Conservation (phyloP, 2,329 filamentous ascomycete genomes). For the Chaetomium olivaceum region DNA sequence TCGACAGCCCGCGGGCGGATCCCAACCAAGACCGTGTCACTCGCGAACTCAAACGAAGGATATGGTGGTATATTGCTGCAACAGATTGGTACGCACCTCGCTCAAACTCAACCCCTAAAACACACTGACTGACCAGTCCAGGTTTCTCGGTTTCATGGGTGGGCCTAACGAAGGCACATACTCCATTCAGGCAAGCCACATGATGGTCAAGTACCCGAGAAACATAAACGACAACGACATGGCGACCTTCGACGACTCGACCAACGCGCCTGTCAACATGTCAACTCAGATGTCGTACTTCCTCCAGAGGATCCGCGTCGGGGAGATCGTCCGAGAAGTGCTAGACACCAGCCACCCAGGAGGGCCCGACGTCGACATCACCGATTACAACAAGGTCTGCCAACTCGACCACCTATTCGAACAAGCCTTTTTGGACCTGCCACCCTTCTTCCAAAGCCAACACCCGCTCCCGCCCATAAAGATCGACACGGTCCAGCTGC, state of each 20-base stretch:
- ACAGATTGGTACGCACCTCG: slow-evolving; percentile 8
- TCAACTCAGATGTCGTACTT: slow-evolving; percentile 13
- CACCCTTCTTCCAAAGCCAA: slow-evolving; percentile 5
- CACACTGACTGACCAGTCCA: background rate
- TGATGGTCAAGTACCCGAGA: slow-evolving; percentile 12
- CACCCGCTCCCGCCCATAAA: background rate
- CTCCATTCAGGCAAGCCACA: slow-evolving; percentile 2
- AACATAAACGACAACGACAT: slow-evolving; percentile 18
- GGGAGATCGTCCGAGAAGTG: background rate
- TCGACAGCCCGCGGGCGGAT: slow-evolving; percentile 9
- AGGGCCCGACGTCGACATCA: background rate
- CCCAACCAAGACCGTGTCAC: background rate
- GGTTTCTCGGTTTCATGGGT: slow-evolving; percentile 13
- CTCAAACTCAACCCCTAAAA: background rate
- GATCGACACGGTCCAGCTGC: background rate
- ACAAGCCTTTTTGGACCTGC: slow-evolving; percentile 2
- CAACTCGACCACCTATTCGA: slow-evolving; percentile 6
- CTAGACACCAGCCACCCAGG: slow-evolving; percentile 9
- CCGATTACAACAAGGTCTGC: slow-evolving; percentile 9
- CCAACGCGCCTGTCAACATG: background rate
- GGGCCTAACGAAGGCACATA: slow-evolving; percentile 14
- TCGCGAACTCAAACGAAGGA: slow-evolving; percentile 11
- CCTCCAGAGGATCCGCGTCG: slow-evolving; percentile 11
- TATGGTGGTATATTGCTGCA: slow-evolving; percentile 11
- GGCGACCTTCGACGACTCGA: background rate